These are phyloP conservation scores for Pseudomassariella vexata DNA, from an alignment of 2,329 filamentous ascomycete genomes.

Conservation along the genomic window DNA sequence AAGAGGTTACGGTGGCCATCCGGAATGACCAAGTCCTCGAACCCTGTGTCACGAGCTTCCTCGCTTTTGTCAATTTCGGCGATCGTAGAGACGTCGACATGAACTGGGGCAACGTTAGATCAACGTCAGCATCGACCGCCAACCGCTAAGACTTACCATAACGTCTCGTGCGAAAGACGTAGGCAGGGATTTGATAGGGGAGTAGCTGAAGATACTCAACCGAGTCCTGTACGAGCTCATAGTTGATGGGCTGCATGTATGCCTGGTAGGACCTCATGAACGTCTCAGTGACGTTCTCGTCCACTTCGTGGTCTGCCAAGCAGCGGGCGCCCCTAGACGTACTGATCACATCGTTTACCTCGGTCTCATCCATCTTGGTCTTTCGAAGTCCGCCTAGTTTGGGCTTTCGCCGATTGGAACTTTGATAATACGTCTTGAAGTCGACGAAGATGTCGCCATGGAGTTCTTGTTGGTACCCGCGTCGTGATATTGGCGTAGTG, in stretches of 20 bases:
- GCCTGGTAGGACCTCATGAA: background rate
- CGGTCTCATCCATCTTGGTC: too few species aligned
- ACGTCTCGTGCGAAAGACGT: too few species aligned
- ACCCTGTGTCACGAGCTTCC: background rate
- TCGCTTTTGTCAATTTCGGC: constrained; percentile 3
- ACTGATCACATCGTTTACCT: too few species aligned
- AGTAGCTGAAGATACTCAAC: background rate
- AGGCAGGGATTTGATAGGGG: background rate
- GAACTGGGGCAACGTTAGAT: too few species aligned
- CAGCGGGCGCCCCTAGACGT: too few species aligned
- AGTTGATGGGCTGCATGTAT: background rate
- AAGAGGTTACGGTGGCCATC: constrained; percentile 3
- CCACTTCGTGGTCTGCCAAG: background rate
- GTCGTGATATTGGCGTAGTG: background rate
- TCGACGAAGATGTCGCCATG: constrained; percentile 1
- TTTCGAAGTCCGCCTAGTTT: too few species aligned
- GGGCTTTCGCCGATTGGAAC: background rate
- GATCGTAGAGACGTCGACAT: background rate
- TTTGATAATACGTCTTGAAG: background rate
- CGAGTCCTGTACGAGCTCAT: background rate
- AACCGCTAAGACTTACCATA: too few species aligned
- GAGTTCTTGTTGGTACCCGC: background rate
- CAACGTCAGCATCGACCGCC: too few species aligned
- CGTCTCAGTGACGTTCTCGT: background rate
- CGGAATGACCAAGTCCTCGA: constrained; percentile 2